Conservation (phyloP, 2,329 filamentous ascomycete genomes). For the Domatiomyces globalis region DNA sequence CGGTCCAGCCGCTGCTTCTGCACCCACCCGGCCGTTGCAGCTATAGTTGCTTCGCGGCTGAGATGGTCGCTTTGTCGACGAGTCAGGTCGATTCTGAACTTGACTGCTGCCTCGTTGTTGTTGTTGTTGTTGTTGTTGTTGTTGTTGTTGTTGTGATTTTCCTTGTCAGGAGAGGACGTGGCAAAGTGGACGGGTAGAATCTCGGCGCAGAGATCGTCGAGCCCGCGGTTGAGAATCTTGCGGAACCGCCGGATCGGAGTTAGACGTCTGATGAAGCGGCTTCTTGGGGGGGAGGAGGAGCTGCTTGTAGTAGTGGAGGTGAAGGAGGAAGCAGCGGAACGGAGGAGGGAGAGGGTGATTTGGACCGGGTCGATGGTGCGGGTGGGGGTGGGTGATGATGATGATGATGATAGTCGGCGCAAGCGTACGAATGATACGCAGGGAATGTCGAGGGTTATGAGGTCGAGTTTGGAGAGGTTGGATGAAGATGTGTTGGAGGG, state of each 20-base stretch:
- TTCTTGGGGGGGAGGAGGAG: conserved; percentile 23
- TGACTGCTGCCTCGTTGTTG: background rate
- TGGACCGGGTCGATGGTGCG: background rate
- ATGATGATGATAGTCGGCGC: conserved; percentile 39
- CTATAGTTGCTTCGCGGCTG: background rate
- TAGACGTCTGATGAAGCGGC: conserved; percentile 46
- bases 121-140: background rate
- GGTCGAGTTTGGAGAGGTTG: conserved; percentile 5
- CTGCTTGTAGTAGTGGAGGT: too few relatives aligned
- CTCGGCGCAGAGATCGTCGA: conserved; percentile 42
- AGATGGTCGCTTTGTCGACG: background rate
- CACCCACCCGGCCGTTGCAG: background rate
- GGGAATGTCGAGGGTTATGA: conserved; percentile 17
- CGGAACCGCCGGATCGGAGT: conserved; percentile 45
- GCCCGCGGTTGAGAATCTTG: conserved; percentile 43
- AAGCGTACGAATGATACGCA: conserved; percentile 16
- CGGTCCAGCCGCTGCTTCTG: background rate
- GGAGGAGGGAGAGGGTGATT: background rate
- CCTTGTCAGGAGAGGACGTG: background rate
- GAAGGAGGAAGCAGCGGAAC: background rate
- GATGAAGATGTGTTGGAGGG: conserved; percentile 29
- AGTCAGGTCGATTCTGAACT: background rate
- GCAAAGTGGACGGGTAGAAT: conserved; percentile 45
- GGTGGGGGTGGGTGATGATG: conserved; percentile 35
- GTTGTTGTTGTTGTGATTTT: background rate